phyloP scores from a whole-genome alignment of 2,329 filamentous ascomycete species.

The Sphaerostilbella broomeana region DNA sequence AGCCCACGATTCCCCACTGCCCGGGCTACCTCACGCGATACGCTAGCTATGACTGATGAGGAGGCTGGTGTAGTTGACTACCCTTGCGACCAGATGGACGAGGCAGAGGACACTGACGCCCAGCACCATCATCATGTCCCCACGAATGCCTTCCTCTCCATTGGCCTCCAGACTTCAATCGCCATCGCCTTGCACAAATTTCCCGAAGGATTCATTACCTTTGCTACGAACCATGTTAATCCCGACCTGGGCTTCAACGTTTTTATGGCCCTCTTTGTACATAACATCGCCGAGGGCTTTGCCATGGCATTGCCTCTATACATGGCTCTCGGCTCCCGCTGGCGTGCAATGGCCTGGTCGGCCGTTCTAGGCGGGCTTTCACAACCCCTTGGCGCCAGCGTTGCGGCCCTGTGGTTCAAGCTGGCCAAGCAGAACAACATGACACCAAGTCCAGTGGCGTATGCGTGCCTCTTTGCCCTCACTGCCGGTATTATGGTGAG shows the following conservation, averaged over 20 bases:
- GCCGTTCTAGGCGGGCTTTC: conserved; percentile 77
- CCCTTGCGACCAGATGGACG: conserved; percentile 24
- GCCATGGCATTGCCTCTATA: conserved; percentile 89
- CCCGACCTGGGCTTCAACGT: conserved; percentile 82
- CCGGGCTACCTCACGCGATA: conserved; percentile 34
- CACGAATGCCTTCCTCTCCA: conserved; percentile 85
- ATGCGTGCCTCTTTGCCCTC: conserved; percentile 77
- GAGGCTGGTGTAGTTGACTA: conserved; percentile 17
- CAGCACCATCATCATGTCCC: conserved; percentile 91
- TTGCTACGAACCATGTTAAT: conserved; percentile 94
- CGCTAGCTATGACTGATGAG: conserved; percentile 22
- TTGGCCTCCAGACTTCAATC: conserved; percentile 91
- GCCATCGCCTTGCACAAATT: conserved; percentile 96
- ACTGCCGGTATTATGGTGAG: conserved; percentile 95
- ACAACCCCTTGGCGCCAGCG: conserved; percentile 77
- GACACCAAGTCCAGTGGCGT: conserved; percentile 50
- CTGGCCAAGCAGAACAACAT: conserved; percentile 50
- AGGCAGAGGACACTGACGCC: conserved; percentile 42
- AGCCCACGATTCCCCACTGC: conserved; percentile 31
- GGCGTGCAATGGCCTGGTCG: conserved; percentile 78
- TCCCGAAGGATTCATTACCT: conserved; percentile 82
- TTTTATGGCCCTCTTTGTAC: conserved; percentile 92
- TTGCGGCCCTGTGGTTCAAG: conserved; percentile 83
- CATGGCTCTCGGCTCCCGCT: conserved; percentile 75
- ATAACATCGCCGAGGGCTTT: conserved; percentile 97